These are phyloP conservation scores for Entomortierella beljakovae DNA, from an alignment of 192 early-diverging fungal species.

Conservation along the genomic window DNA sequence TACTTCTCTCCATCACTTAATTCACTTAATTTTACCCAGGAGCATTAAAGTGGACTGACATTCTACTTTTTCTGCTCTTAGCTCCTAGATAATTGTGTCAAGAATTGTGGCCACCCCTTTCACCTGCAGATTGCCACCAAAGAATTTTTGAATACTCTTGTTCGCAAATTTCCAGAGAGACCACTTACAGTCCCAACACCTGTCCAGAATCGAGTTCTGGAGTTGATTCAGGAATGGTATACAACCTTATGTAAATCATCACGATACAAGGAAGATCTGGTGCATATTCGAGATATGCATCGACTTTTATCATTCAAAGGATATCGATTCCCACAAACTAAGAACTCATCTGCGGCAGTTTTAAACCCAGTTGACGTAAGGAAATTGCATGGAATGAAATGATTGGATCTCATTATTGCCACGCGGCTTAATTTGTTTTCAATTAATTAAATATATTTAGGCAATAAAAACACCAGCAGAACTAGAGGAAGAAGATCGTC, in stretches of 20 bases:
- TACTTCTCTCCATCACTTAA: not conserved
- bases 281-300: conserved; percentile 96
- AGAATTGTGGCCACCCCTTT: conserved; percentile 99
- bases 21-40: no score
- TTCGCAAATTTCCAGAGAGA: conserved; percentile 91
- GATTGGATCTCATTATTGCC: not conserved
- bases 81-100: conserved; percentile 97
- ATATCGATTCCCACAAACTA: conserved; percentile 79
- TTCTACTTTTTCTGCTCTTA: conserved; percentile 20
- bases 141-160: conserved; percentile 97
- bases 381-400: not conserved
- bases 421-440: conserved; percentile 3
- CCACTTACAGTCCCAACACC: conserved; percentile 78
- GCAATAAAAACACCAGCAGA: conserved; percentile 92
- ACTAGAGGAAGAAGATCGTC: conserved; percentile 93
- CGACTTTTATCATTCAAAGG: conserved; percentile 89
- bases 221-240: conserved; percentile 96
- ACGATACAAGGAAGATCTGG: conserved; percentile 93
- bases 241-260: conserved; percentile 86
- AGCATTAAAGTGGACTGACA: not conserved
- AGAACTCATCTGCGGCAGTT: conserved; percentile 70
- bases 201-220: conserved; percentile 89
- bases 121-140: conserved; percentile 95
- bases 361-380: conserved; percentile 66
- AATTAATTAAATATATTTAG: conserved; percentile 50